phyloP scores from a whole-genome alignment of 1,284 basidiomycete species.

The Veloboletus limbatus region DNA sequence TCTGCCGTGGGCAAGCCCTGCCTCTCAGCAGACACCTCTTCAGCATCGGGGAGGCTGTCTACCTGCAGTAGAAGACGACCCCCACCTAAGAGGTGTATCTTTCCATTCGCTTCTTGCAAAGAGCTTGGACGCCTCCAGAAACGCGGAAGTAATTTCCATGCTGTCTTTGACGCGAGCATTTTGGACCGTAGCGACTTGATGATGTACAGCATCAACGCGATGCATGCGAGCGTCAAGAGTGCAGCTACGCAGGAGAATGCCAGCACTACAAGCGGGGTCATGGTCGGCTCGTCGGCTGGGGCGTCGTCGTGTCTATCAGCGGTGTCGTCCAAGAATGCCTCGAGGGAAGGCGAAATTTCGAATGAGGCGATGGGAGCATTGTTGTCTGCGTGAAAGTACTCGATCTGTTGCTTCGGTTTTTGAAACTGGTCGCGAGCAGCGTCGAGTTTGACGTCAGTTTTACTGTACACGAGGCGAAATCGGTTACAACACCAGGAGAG shows the following conservation, averaged over 20 bases:
- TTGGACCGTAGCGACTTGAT: slow-evolving; percentile 32
- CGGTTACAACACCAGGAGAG: slow-evolving; percentile 4
- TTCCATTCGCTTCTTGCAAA: no score
- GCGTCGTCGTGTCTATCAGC: no score
- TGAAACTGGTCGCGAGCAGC: slow-evolving; percentile 9
- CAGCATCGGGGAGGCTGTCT: slow-evolving; percentile 1
- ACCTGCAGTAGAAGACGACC: background rate
- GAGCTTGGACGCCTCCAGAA: slow-evolving; percentile 28
- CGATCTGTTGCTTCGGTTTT: slow-evolving; percentile 10
- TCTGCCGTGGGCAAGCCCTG: slow-evolving; percentile 4
- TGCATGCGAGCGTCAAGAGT: slow-evolving; percentile 37
- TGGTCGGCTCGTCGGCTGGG: slow-evolving; percentile 1
- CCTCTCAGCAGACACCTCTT: slow-evolving; percentile 5
- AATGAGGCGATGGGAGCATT: slow-evolving; percentile 14
- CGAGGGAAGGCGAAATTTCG: background rate
- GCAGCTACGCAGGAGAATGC: slow-evolving; percentile 38
- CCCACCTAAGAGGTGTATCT: slow-evolving; percentile 1
- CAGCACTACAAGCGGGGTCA: slow-evolving; percentile 31
- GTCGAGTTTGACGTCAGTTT: slow-evolving; percentile 15
- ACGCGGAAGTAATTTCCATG: slow-evolving; percentile 37
- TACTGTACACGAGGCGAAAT: slow-evolving; percentile 17
- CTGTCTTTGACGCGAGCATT: slow-evolving; percentile 31
- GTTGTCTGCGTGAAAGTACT: slow-evolving; percentile 8
- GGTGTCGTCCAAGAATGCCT: no score
- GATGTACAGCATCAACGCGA: slow-evolving; percentile 37